Conservation (phyloP, 805 yeast species). For the Torulaspora delbrueckii region DNA sequence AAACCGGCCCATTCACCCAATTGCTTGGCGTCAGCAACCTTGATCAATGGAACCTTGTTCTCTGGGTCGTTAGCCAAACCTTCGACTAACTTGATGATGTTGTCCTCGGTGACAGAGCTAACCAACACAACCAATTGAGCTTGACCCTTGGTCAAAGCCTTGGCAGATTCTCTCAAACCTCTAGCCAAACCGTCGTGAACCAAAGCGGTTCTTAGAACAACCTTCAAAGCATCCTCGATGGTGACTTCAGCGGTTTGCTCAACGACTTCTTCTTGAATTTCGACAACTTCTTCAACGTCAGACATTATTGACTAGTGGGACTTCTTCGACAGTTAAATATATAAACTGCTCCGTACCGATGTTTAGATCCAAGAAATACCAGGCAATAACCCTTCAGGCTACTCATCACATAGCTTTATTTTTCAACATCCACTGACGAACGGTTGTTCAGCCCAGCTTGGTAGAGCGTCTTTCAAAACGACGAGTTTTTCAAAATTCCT, state of each 20-base stretch:
- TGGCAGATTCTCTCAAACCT: constrained; percentile 99
- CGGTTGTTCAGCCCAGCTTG: background rate
- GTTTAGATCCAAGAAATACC: background rate
- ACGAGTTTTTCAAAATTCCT: background rate
- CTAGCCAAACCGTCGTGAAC: constrained; percentile 99
- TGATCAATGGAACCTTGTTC: constrained; percentile 93
- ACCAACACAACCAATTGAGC: constrained; percentile 97
- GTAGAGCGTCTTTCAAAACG: background rate
- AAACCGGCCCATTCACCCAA: constrained; percentile 99
- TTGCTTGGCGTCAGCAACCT: constrained; percentile 99
- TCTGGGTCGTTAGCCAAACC: constrained; percentile 98
- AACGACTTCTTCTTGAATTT: constrained; percentile 75
- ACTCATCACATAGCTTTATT: constrained; percentile 1
- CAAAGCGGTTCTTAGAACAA: constrained; percentile 95
- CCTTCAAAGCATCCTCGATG: constrained; percentile 97
- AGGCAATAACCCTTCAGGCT: background rate
- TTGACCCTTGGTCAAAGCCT: constrained; percentile 96
- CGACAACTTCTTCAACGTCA: constrained; percentile 90
- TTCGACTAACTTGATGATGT: constrained; percentile 95
- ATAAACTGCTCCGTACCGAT: constrained; percentile 53
- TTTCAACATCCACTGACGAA: background rate
- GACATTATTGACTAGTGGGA: constrained; percentile 59
- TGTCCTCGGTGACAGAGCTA: constrained; percentile 97
- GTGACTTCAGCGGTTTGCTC: constrained; percentile 85
- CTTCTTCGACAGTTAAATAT: constrained; percentile 63